These are phyloP conservation scores for Aspergillus hiratsukae DNA, from an alignment of 2,329 filamentous ascomycete genomes.

Conservation along the genomic window DNA sequence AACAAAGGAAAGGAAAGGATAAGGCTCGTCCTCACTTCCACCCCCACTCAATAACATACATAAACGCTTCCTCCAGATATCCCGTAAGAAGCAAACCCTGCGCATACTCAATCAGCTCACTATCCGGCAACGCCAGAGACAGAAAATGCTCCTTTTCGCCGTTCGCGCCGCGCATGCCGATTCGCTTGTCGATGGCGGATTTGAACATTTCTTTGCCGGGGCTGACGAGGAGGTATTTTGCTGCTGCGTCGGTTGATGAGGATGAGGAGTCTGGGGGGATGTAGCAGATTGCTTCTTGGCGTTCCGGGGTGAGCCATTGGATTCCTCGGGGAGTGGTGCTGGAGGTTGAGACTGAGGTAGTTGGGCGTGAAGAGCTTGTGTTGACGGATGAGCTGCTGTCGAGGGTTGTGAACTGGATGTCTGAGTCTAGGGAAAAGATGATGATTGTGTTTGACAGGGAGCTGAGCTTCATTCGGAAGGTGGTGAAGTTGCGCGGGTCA, in stretches of 20 bases:
- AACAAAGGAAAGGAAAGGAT: not conserved
- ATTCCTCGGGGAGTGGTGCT: not conserved
- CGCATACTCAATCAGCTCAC: conserved; percentile 26
- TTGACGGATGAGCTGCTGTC: conserved; percentile 9
- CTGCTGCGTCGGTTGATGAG: conserved; percentile 2
- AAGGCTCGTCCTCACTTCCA: conserved; percentile 12
- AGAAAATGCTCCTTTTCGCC: conserved; percentile 22
- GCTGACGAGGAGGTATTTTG: conserved; percentile 24
- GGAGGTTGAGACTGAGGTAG: not conserved
- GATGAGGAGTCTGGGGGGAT: conserved; percentile 7
- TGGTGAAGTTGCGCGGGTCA: conserved; percentile 30
- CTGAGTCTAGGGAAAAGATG: conserved; percentile 25
- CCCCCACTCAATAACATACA: conserved; percentile 31
- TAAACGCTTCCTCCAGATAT: conserved; percentile 25
- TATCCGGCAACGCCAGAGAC: conserved; percentile 17
- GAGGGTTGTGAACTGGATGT: conserved; percentile 22
- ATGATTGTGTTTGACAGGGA: conserved; percentile 23
- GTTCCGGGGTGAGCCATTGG: conserved; percentile 24
- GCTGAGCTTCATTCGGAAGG: conserved; percentile 29
- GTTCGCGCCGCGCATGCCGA: conserved; percentile 17
- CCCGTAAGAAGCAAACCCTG: conserved; percentile 23
- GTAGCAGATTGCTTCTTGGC: conserved; percentile 21
- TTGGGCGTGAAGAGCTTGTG: not conserved
- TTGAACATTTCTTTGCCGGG: conserved; percentile 26
- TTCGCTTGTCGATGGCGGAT: conserved; percentile 21